Evolutionary conservation across 2,329 filamentous ascomycete species (phyloP).

Genomic region (Tolypocladium tropicale): DNA sequence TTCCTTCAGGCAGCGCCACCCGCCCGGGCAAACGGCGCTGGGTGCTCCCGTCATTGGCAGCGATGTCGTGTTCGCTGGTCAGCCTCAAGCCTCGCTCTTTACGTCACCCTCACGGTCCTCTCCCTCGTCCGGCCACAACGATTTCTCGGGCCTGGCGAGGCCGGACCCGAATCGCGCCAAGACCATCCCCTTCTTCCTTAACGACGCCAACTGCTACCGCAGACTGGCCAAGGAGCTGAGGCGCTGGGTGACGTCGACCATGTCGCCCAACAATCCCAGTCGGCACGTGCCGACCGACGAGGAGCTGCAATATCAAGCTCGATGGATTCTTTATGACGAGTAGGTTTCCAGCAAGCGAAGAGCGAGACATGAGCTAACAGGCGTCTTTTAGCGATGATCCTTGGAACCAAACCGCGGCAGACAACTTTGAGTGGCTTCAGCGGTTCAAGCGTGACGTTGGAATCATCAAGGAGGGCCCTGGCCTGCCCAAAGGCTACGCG

Average conservation of each 20-base stretch:
- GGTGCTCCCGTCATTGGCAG: background rate
- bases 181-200: conserved; percentile 35
- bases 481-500: conserved; percentile 28
- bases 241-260: conserved; percentile 40
- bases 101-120: conserved; percentile 8
- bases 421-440: conserved; percentile 53
- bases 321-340: conserved; percentile 54
- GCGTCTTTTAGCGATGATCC: conserved; percentile 41
- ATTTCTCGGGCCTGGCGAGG: conserved; percentile 5
- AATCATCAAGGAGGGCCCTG: conserved; percentile 41
- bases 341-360: conserved; percentile 27
- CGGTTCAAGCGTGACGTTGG: conserved; percentile 51
- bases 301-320: conserved; percentile 54
- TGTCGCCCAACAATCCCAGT: conserved; percentile 51
- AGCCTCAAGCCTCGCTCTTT: conserved; percentile 1
- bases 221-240: conserved; percentile 42
- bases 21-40: conserved; percentile 6
- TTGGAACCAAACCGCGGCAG: conserved; percentile 54
- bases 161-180: conserved; percentile 3
- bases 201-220: conserved; percentile 50
- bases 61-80: background rate
- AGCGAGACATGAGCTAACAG: background rate
- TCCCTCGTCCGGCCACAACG: background rate
- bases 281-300: conserved; percentile 47
- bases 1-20: conserved; percentile 40